phyloP scores from a whole-genome alignment of 1,284 basidiomycete genomes.

The Ceratobasidium sp. region DNA sequence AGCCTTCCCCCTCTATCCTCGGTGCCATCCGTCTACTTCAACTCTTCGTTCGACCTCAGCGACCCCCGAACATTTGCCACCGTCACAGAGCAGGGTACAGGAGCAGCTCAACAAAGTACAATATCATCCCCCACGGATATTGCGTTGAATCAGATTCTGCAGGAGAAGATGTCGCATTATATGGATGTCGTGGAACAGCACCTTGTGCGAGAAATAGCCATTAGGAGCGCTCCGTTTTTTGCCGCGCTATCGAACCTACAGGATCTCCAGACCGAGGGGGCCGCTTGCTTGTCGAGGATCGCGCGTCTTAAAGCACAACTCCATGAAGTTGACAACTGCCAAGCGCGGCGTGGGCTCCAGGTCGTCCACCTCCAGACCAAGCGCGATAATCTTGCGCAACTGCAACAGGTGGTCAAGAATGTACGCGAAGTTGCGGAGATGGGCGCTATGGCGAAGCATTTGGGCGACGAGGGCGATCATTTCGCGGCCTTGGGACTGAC shows the following conservation, averaged over 20 bases:
- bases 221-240: constrained; percentile 94
- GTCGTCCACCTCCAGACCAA: constrained; percentile 77
- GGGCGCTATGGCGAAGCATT: constrained; percentile 73
- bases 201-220: constrained; percentile 91
- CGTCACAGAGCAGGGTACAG: constrained; percentile 73
- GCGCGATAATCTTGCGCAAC: constrained; percentile 70
- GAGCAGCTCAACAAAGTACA: constrained; percentile 54
- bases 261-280: constrained; percentile 89
- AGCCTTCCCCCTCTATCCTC: constrained; percentile 73
- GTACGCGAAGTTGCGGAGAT: constrained; percentile 82
- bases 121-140: constrained; percentile 69
- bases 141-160: constrained; percentile 68
- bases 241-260: constrained; percentile 95
- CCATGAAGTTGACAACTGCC: constrained; percentile 80
- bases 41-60: constrained; percentile 84
- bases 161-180: constrained; percentile 94
- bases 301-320: constrained; percentile 78
- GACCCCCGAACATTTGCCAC: constrained; percentile 85
- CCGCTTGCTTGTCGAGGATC: constrained; percentile 84
- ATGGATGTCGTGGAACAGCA: constrained; percentile 96
- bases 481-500: constrained; percentile 83
- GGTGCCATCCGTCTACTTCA: constrained; percentile 88
- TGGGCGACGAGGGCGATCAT: constrained; percentile 88
- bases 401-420: constrained; percentile 74
- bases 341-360: constrained; percentile 82